Conservation (phyloP, 2,329 filamentous ascomycete genomes). For the Alternaria ventricosa region DNA sequence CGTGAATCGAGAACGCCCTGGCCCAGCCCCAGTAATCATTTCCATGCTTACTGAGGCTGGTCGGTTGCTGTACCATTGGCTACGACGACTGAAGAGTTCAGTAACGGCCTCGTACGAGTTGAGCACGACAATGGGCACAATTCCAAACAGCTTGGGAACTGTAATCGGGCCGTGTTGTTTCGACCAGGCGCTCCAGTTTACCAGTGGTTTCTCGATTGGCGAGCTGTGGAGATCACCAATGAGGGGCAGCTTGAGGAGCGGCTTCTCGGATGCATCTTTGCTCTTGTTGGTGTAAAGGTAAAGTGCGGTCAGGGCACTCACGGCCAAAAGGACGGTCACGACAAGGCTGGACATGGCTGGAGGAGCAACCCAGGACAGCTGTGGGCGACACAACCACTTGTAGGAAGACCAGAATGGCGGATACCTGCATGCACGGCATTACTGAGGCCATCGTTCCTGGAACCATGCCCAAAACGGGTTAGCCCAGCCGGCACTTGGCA, state of each 20-base stretch:
- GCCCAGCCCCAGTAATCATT: constrained; percentile 14
- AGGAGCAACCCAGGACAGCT: neutral
- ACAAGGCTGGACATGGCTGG: constrained; percentile 6
- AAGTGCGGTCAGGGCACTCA: constrained; percentile 3
- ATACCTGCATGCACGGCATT: constrained; percentile 1
- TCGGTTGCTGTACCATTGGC: constrained; percentile 16
- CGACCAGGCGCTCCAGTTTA: constrained; percentile 15
- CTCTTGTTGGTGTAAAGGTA: constrained; percentile 1
- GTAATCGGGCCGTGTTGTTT: constrained; percentile 11
- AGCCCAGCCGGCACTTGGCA: neutral
- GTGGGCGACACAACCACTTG: neutral
- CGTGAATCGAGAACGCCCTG: constrained; percentile 13
- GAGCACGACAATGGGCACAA: constrained; percentile 15
- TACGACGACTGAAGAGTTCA: constrained; percentile 16
- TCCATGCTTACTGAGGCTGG: constrained; percentile 18
- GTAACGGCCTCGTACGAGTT: constrained; percentile 16
- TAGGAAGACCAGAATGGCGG: neutral
- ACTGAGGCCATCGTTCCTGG: neutral
- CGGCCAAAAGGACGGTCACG: neutral
- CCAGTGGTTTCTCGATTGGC: constrained; percentile 8
- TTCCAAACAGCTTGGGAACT: constrained; percentile 9
- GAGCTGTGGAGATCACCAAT: constrained; percentile 15
- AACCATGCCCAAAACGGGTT: neutral
- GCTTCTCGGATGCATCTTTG: neutral
- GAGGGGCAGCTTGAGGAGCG: constrained; percentile 14